A percentile compares a stretch with the other conserved stretches of the same genome.
Conservation (phyloP, 1,284 basidiomycete species). For the Fistulinella cinereoalba region DNA sequence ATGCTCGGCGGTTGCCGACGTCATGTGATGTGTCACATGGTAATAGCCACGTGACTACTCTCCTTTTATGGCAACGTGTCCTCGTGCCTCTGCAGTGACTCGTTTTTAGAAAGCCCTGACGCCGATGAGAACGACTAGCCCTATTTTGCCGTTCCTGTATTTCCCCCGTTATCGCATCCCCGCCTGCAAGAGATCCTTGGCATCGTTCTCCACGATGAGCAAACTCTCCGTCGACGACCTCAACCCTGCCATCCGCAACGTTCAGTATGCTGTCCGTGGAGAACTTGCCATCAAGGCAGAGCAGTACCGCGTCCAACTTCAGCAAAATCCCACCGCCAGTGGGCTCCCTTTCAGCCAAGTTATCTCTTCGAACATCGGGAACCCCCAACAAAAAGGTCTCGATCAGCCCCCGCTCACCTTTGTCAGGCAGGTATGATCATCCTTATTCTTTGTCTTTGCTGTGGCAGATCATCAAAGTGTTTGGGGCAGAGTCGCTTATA, state of each 20-base stretch:
- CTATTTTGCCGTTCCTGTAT: constrained; percentile 1
- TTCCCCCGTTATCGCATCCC: not conserved
- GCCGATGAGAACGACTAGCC: constrained; percentile 1
- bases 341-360: constrained; percentile 84
- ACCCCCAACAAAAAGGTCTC: constrained; percentile 94
- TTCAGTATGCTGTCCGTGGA: constrained; percentile 96
- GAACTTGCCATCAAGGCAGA: constrained; percentile 96
- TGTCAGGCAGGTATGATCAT: constrained; percentile 73
- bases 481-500: constrained; percentile 1
- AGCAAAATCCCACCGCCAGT: constrained; percentile 43
- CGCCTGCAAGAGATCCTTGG: constrained; percentile 4
- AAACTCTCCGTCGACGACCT: constrained; percentile 59
- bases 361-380: constrained; percentile 96
- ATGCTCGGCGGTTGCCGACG: constrained; percentile 17
- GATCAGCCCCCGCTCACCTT: constrained; percentile 95
- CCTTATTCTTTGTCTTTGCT: constrained; percentile 1
- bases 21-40: too few species aligned
- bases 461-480: not conserved
- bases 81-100: not conserved
- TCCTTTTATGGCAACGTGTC: constrained; percentile 6
- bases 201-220: constrained; percentile 43
- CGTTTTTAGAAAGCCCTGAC: constrained; percentile 11
- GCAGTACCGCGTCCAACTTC: constrained; percentile 70
- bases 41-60: too few species aligned
- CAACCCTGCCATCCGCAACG: constrained; percentile 85